phyloP scores from a whole-genome alignment of 1,284 basidiomycete genomes.

The Cutaneotrichosporon cyanovorans region DNA sequence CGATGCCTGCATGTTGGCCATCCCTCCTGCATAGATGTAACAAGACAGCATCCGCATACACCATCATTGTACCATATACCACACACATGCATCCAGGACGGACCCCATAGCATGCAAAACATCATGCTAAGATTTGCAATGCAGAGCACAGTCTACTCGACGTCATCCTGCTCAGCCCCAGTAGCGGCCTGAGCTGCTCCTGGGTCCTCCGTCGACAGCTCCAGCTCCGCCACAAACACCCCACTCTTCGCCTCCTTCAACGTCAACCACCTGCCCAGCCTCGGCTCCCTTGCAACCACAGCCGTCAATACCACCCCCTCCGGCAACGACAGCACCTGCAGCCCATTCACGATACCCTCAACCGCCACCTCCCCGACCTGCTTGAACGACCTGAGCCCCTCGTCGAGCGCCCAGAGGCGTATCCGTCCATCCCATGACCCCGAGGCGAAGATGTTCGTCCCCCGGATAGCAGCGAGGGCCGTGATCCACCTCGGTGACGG shows the following conservation, averaged over 20 bases:
- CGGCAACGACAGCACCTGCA: slow-evolving; percentile 28
- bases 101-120: too few species aligned
- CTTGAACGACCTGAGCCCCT: slow-evolving; percentile 66
- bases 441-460: slow-evolving; percentile 84
- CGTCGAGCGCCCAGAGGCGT: slow-evolving; percentile 79
- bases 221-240: slow-evolving; percentile 54
- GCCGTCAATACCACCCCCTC: slow-evolving; percentile 60
- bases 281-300: slow-evolving; percentile 77
- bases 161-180: slow-evolving; percentile 1
- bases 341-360: slow-evolving; percentile 76
- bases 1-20: too few species aligned
- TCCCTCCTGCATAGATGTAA: too few species aligned
- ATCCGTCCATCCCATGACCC: slow-evolving; percentile 89
- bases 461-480: slow-evolving; percentile 67
- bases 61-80: background rate
- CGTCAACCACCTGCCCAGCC: slow-evolving; percentile 79
- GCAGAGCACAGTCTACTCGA: too few species aligned
- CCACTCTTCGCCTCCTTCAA: slow-evolving; percentile 66
- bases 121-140: too few species aligned
- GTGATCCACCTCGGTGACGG: slow-evolving; percentile 90
- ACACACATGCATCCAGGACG: too few species aligned
- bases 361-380: slow-evolving; percentile 54
- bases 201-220: slow-evolving; percentile 8
- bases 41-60: background rate
- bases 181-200: slow-evolving; percentile 1